Evolutionary conservation across 2,329 filamentous ascomycete species (phyloP), one percentile per base, ranked within the genome.

Genomic region (Corniculantispora saksenae): DNA sequence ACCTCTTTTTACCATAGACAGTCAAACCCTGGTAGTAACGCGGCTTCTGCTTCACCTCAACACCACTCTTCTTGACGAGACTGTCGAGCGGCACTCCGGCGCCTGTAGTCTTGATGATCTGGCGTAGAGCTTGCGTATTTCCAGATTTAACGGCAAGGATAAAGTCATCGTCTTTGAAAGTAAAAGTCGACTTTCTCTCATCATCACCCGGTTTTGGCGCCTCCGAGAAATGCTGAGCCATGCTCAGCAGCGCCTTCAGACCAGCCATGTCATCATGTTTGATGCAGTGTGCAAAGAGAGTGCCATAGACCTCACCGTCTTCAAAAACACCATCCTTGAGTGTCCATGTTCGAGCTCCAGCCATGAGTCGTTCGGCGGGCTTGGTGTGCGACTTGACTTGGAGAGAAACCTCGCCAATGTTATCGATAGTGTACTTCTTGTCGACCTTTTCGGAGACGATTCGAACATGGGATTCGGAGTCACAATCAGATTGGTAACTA

Each of bases 21-120:
- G 87, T 89, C 35, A 94, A 76, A 0, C 92, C 92, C 75, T 91
- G 90, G 72, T 96, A 96, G 74, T 86, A 91, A 21, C 84, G 84
- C 1, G 91, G 86, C 74, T 89, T 91, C 68, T 86, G 80, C 61
- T 86, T 81, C 57, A 89, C 74, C 70, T 89, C 83, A 1, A 90
- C 76, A 3, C 90, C 90, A 64, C 83, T 89, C 64, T 84, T 85
- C 75, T 89, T 85, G 51, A 91, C 84, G 7, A 95, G 77, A 21
- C 86, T 79, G 56, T 90, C 85, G 0, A 94, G 77, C 0, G 91
- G 89, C 66, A 94, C 84, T 1, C 90, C 90, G 4, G 86, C 86
- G 1, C 91, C 91, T 8, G 85, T 86, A 8, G 80, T 79, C 72
- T 83, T 86, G 73, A 94, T 91, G 64, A 91, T 82, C 60, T 87